phyloP scores from a whole-genome alignment of 2,329 filamentous ascomycete species.

The Penicillium psychrosexuale region DNA sequence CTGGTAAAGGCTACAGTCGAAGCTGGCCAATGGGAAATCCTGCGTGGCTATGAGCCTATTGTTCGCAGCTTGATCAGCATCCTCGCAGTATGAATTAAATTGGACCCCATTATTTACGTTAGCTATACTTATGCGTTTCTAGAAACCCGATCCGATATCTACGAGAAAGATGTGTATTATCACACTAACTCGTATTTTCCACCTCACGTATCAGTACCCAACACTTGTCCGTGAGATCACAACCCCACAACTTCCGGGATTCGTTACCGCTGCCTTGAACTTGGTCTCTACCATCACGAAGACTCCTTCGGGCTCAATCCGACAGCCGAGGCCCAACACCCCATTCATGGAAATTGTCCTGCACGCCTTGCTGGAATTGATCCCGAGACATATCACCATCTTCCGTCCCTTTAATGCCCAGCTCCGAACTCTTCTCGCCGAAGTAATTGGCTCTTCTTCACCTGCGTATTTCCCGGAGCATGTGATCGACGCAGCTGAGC shows the following conservation, averaged over 20 bases:
- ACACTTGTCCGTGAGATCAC: conserved; percentile 84
- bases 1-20: conserved; percentile 79
- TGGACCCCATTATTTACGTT: neutral
- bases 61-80: conserved; percentile 71
- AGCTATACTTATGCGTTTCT: conserved; percentile 12
- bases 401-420: conserved; percentile 73
- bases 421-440: conserved; percentile 59
- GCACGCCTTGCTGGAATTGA: conserved; percentile 66
- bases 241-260: conserved; percentile 73
- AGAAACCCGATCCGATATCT: conserved; percentile 74
- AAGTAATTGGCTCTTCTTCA: conserved; percentile 61
- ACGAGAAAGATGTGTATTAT: conserved; percentile 75
- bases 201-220: conserved; percentile 75
- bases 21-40: conserved; percentile 76
- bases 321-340: conserved; percentile 41
- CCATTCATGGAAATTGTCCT: conserved; percentile 65
- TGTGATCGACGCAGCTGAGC: conserved; percentile 58
- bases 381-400: conserved; percentile 78
- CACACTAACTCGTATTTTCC: conserved; percentile 77
- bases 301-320: conserved; percentile 32
- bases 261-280: conserved; percentile 69
- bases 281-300: conserved; percentile 52
- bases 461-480: conserved; percentile 53
- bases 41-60: conserved; percentile 72
- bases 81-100: conserved; percentile 57